Evolutionary conservation across 257 asterid species (phyloP).

Genomic region (Fraxinus americana): DNA sequence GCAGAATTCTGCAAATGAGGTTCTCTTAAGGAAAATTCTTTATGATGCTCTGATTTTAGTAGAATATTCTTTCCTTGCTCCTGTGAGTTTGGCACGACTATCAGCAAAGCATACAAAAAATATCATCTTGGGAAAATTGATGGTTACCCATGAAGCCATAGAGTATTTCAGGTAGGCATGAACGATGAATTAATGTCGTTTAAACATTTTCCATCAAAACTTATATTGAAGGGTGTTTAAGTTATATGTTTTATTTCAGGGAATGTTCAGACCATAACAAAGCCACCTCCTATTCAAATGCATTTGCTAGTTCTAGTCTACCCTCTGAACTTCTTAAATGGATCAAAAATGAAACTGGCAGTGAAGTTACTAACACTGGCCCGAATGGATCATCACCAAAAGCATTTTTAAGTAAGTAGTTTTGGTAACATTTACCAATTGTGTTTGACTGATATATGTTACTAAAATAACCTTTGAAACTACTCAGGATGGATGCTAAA

Average conservation of each 20-base stretch:
- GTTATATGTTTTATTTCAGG: conserved; percentile 43
- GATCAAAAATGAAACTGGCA: conserved; percentile 44
- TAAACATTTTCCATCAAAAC: neutral
- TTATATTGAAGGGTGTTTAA: conserved; percentile 9
- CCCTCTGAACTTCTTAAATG: conserved; percentile 43
- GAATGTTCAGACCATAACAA: conserved; percentile 45
- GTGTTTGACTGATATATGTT: neutral
- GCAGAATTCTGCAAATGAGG: conserved; percentile 52
- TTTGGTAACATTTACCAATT: neutral
- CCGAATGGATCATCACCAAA: conserved; percentile 65
- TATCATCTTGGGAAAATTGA: conserved; percentile 51
- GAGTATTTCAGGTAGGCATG: conserved; percentile 49
- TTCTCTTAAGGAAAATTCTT: conserved; percentile 48
- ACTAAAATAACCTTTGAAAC: neutral
- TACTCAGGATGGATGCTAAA: conserved; percentile 65
- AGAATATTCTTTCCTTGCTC: conserved; percentile 65
- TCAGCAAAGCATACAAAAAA: conserved; percentile 47
- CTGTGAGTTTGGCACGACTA: conserved; percentile 49
- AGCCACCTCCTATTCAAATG: conserved; percentile 49
- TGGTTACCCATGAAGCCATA: conserved; percentile 57
- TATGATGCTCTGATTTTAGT: conserved; percentile 56
- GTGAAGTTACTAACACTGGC: conserved; percentile 34
- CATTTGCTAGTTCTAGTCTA: conserved; percentile 56
- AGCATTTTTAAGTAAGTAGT: conserved; percentile 57
- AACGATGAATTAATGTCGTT: neutral